Conservation (phyloP, 768 basidiomycete genomes). For the Mrakia hoshinonis region DNA sequence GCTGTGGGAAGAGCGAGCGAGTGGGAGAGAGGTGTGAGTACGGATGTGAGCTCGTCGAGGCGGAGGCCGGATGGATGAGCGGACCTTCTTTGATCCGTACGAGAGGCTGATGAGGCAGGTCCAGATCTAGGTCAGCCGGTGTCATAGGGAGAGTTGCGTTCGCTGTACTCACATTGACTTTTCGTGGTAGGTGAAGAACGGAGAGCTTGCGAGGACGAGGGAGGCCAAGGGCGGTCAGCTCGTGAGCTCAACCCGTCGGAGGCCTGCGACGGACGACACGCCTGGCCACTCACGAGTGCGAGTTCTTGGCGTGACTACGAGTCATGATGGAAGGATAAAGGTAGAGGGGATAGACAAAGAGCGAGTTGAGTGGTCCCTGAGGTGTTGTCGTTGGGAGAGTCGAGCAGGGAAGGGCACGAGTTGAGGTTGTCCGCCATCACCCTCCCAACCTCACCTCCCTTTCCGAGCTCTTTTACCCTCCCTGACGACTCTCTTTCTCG, state of each 20-base stretch:
- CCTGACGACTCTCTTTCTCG: too few relatives aligned
- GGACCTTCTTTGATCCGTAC: slow-evolving; percentile 70
- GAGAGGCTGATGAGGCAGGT: not conserved
- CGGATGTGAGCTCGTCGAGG: slow-evolving; percentile 24
- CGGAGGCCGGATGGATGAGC: slow-evolving; percentile 27
- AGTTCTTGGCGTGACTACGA: slow-evolving; percentile 28
- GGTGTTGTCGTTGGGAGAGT: not conserved
- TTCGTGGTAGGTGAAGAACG: slow-evolving; percentile 23
- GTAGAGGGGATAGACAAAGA: not conserved
- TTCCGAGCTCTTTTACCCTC: not conserved
- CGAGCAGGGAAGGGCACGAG: not conserved
- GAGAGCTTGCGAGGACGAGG: not conserved
- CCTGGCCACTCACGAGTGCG: not conserved
- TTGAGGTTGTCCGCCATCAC: not conserved
- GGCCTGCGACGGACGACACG: too few relatives aligned
- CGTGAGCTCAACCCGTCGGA: not conserved
- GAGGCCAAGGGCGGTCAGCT: not conserved
- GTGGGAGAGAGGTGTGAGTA: slow-evolving; percentile 17
- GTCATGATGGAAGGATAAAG: not conserved
- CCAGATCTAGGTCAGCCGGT: not conserved
- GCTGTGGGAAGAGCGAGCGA: slow-evolving; percentile 34
- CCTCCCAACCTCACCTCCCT: not conserved
- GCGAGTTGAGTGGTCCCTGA: not conserved
- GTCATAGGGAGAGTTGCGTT: not conserved
- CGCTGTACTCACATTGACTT: not conserved